phyloP scores from a whole-genome alignment of 805 yeast species.

The Myxozyma geophila region DNA sequence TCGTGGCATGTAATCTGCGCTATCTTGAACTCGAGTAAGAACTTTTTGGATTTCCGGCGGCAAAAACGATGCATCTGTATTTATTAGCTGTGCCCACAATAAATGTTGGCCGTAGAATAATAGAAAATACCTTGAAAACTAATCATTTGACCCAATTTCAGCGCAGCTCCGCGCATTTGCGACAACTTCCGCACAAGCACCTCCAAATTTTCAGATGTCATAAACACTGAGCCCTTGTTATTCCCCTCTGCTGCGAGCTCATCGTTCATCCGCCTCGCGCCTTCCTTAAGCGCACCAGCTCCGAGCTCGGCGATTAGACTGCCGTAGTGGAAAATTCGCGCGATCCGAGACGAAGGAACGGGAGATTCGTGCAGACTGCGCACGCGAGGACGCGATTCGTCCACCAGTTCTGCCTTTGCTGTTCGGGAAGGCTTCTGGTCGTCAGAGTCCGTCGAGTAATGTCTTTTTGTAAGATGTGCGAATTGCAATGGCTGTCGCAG shows the following conservation, averaged over 20 bases:
- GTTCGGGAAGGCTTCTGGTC: background rate
- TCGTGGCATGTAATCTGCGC: constrained; percentile 96
- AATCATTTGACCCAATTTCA: constrained; percentile 95
- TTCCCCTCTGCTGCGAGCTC: constrained; percentile 36
- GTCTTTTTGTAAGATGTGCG: background rate
- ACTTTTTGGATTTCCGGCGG: constrained; percentile 86
- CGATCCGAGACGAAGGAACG: constrained; percentile 86
- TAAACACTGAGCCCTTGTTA: constrained; percentile 57
- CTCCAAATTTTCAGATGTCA: constrained; percentile 84
- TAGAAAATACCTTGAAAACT: constrained; percentile 67
- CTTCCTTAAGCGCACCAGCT: constrained; percentile 76
- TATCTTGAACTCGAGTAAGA: constrained; percentile 82
- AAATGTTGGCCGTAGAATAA: too few relatives aligned
- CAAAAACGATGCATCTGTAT: constrained; percentile 27
- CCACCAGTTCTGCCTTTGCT: constrained; percentile 11
- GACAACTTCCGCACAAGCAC: constrained; percentile 84
- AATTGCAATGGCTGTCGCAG: background rate
- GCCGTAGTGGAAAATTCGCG: constrained; percentile 91
- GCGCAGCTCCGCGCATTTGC: constrained; percentile 98
- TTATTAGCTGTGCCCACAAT: background rate
- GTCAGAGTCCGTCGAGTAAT: constrained; percentile 1
- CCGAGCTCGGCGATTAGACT: constrained; percentile 91
- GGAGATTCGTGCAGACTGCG: constrained; percentile 50
- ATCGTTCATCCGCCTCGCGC: constrained; percentile 65
- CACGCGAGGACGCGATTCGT: background rate